Evolutionary conservation across 2,329 filamentous ascomycete genomes (phyloP).

Genomic region (Botrytis elliptica): DNA sequence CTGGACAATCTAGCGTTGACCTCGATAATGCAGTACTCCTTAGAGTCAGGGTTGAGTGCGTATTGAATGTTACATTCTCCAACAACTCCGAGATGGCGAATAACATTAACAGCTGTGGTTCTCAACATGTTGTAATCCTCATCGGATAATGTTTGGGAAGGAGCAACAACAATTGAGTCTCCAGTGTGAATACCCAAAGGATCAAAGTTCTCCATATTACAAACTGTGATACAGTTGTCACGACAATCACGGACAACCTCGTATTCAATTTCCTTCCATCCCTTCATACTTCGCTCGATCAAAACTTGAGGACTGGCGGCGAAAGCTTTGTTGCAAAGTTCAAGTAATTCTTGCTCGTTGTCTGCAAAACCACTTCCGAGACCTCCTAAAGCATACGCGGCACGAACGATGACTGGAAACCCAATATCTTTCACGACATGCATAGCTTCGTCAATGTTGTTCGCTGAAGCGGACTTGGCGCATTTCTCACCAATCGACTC

Average conservation of each 20-base stretch:
- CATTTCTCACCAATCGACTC: constrained; percentile 98
- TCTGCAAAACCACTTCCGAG: constrained; percentile 95
- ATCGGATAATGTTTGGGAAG: constrained; percentile 93
- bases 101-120: constrained; percentile 95
- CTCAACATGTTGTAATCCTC: constrained; percentile 99
- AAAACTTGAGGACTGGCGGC: constrained; percentile 94
- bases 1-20: constrained; percentile 98
- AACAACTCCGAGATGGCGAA: constrained; percentile 93
- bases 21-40: constrained; percentile 98
- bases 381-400: constrained; percentile 93
- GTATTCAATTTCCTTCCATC: constrained; percentile 99
- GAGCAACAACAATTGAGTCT: constrained; percentile 97
- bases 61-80: constrained; percentile 99
- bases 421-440: constrained; percentile 82
- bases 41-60: constrained; percentile 89
- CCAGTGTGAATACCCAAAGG: constrained; percentile 96
- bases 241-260: constrained; percentile 95
- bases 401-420: constrained; percentile 97
- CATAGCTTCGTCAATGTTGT: constrained; percentile 87
- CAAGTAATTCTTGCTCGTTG: constrained; percentile 88
- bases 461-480: constrained; percentile 90
- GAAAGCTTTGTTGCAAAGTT: constrained; percentile 87
- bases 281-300: constrained; percentile 97
- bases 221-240: constrained; percentile 99
- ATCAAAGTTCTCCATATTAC: constrained; percentile 99